Conservation (phyloP, 139 green algal genomes). For the Closterium sp. region DNA sequence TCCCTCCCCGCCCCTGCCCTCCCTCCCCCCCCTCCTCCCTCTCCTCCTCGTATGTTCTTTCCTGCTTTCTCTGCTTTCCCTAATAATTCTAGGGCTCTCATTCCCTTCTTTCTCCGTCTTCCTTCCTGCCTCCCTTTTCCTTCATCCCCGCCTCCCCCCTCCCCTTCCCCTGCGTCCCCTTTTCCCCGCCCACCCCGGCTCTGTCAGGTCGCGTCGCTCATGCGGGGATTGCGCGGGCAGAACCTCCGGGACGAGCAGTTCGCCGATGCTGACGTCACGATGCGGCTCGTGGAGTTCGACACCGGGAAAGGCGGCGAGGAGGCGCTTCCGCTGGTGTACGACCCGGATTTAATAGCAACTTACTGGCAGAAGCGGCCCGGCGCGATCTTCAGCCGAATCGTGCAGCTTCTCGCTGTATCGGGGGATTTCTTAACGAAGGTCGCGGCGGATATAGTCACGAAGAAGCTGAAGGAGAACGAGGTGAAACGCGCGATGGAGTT, state of each 20-base stretch:
- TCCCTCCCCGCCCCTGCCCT: no score
- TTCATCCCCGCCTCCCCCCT: no score
- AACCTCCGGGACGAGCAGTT: constrained; percentile 89
- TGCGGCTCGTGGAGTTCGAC: constrained; percentile 68
- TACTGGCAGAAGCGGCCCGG: constrained; percentile 85
- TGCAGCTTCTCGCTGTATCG: constrained; percentile 81
- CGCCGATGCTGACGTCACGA: constrained; percentile 68
- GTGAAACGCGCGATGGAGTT: constrained; percentile 86
- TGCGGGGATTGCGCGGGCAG: constrained; percentile 75
- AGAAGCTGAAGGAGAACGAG: constrained; percentile 67
- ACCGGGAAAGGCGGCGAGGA: constrained; percentile 46
- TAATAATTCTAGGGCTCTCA: no score
- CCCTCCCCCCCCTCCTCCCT: no score
- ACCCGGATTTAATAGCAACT: constrained; percentile 76
- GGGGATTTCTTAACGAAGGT: constrained; percentile 77
- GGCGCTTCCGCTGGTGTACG: constrained; percentile 80
- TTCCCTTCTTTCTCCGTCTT: no score
- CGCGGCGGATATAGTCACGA: constrained; percentile 62
- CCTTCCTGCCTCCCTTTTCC: not conserved
- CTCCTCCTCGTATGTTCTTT: no score
- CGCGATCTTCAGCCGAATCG: constrained; percentile 75
- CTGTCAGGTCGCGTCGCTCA: constrained; percentile 65
- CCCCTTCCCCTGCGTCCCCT: no score
- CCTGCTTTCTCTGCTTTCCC: no score
- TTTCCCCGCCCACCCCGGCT: not conserved